A percentile compares a stretch with the other conserved stretches of the same genome.
These are phyloP conservation scores for Candida tallmaniae DNA, from an alignment of 805 yeast genomes.

Conservation along the genomic window DNA sequence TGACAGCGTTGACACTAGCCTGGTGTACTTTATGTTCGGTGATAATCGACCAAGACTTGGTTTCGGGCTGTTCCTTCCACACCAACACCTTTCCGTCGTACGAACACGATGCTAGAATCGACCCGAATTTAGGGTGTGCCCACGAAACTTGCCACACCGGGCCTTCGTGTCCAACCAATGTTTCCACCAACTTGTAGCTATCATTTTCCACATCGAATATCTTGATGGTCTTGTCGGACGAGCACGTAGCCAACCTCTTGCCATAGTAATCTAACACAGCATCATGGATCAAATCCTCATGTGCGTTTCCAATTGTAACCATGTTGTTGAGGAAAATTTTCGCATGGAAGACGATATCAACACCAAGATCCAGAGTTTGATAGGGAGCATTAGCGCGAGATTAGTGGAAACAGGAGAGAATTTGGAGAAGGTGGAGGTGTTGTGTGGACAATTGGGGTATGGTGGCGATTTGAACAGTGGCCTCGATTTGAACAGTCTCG, in stretches of 20 bases:
- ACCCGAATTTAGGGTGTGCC: constrained; percentile 99
- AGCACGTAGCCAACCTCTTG: constrained; percentile 90
- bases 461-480: not conserved
- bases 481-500: no score
- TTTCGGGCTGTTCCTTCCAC: constrained; percentile 83
- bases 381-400: constrained; percentile 3
- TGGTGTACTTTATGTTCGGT: constrained; percentile 85
- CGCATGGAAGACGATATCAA: constrained; percentile 13
- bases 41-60: constrained; percentile 80
- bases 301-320: constrained; percentile 90
- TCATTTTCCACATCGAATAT: constrained; percentile 89
- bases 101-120: constrained; percentile 89
- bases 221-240: constrained; percentile 94
- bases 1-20: constrained; percentile 90
- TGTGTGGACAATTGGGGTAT: not conserved
- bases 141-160: constrained; percentile 99
- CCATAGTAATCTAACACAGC: constrained; percentile 98
- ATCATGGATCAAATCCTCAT: constrained; percentile 90
- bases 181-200: constrained; percentile 73
- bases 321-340: constrained; percentile 15
- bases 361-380: constrained; percentile 8
- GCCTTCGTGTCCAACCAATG: constrained; percentile 91
- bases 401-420: constrained; percentile 12
- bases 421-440: constrained; percentile 11
- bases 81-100: constrained; percentile 92